Evolutionary conservation across 257 asterid species (phyloP).

Genomic region (Penstemon barbatus): DNA sequence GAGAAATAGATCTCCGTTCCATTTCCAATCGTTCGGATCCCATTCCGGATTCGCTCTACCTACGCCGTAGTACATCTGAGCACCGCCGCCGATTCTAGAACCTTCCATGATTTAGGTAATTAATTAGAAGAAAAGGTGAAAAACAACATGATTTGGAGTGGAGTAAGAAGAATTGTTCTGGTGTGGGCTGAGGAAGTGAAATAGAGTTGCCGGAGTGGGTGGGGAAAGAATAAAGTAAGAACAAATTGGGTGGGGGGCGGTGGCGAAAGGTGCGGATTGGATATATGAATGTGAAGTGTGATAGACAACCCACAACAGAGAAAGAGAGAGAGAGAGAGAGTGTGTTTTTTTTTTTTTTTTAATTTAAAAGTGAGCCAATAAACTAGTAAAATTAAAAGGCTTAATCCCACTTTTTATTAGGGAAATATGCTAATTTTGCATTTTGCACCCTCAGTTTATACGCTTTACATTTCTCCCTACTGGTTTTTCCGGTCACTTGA

Average conservation of each 20-base stretch:
- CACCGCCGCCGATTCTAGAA: constrained; percentile 40
- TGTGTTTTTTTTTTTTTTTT: constrained; percentile 29
- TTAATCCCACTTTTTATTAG: too few species aligned
- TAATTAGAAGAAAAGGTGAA: not conserved
- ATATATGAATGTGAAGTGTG: constrained; percentile 32
- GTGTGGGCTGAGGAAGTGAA: too few species aligned
- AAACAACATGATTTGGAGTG: not conserved
- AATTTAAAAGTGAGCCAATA: not conserved
- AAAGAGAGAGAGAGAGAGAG: constrained; percentile 7
- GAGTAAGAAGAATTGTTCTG: too few species aligned
- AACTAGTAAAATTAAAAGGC: too few species aligned
- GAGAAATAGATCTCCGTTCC: constrained; percentile 78
- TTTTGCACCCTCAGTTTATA: too few species aligned
- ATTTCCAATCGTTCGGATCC: constrained; percentile 75
- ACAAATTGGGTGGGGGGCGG: constrained; percentile 41
- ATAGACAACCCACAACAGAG: constrained; percentile 14
- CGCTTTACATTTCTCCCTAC: too few species aligned
- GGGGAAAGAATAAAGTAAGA: constrained; percentile 26
- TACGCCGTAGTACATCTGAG: constrained; percentile 46
- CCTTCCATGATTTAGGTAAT: constrained; percentile 37
- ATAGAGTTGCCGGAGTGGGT: constrained; percentile 18
- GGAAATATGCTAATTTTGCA: too few species aligned
- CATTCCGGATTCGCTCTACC: constrained; percentile 57
- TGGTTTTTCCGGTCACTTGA: too few species aligned
- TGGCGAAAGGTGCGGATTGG: constrained; percentile 46